Evolutionary conservation across 2,329 filamentous ascomycete species (phyloP), one percentile per base, ranked within the genome.

Genomic region (Beauveria sp.): DNA sequence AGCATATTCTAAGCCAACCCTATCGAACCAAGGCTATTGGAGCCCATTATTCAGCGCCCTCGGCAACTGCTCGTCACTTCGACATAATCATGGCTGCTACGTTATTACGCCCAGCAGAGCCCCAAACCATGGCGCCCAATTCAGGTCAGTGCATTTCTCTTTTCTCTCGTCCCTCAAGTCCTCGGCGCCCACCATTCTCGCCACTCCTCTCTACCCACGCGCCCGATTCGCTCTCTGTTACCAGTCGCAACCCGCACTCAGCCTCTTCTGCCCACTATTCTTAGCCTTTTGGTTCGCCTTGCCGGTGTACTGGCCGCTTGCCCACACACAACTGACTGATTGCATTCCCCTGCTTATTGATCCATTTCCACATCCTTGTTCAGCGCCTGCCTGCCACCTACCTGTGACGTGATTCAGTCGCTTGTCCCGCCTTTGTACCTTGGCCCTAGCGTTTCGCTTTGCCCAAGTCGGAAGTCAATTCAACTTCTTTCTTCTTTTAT

Each of bases 361-460:
- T 54, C 58, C 58, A 42, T 60, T 42, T 26, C 16, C 58, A 24
- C 24, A 57, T 59, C 61, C 56, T 51, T 34, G 24, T 26, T 26
- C 47, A 30, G 34, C 55, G 54, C 22, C 28, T 40, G 40, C 30
- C 45, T 42, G 55, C 55, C 43, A 65, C 56, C 65, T 66, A 62
- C 66, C 59, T 61, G 52, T 61, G 59, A 61, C 59, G 53, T 61
- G 58, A 61, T 61, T 57, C 45, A 34, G 43, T 28, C 26, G 14
- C 18, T 50, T 20, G 40, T 61, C 53, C 60, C 56, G 54, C 56
- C 30, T 64, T 52, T 65, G 62, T 51, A 26, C 62, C 62, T 42
- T 60, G 50, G 40, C 42, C 50, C 49, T 40, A 34, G 40, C 49
- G 34, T 60, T 46, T 53, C 30, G 22, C 18, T 43, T 50, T n/a